Evolutionary conservation across 2,329 filamentous ascomycete species (phyloP), one percentile per base, ranked within the genome.

Genomic region (Graphilbum sp.): DNA sequence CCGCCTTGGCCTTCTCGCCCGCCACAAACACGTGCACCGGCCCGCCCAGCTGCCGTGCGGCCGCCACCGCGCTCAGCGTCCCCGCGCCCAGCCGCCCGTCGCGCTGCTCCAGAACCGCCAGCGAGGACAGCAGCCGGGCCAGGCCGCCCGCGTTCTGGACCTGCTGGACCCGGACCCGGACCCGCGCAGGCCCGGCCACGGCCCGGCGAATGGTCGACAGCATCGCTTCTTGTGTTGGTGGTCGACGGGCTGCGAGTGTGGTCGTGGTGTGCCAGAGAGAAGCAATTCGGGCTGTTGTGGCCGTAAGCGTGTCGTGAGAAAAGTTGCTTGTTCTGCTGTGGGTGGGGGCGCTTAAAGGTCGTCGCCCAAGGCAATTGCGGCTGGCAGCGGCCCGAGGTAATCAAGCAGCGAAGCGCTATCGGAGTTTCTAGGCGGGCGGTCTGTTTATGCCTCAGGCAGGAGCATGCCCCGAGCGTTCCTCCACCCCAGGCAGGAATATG

Each of bases 91-190:
- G 72, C 61, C 86, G 79, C 44, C 90, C 90, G 51, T 93, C 81
- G 51, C 79, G 76, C 61, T 96, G 90, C 62, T 98, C 90, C 44
- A 98, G 73, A 38, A 98, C 66, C 34, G 88, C 88, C 40, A 98
- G 72, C 27, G 87, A 90, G 36, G 87, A 95, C 42, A 92, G 69
- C 43, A 93, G 65, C 50, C 81, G 72, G 49, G 69, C 67, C 46
- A 79, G 61, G 44, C 70, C 66, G 41, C 73, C 74, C 55, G 61
- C 53, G n/a, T 30, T 32, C 27, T n/a, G n/a, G n/a, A n/a, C n/a
- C n/a, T n/a, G n/a, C n/a, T n/a, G n/a, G n/a, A n/a, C n/a, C n/a
- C n/a, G n/a, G n/a, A 39, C 12, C 24, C 21, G 39, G 12, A 32
- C 40, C 36, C 40, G 38, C 5, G 43, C 35, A 20, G 34, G 21